Evolutionary conservation across 2,329 filamentous ascomycete species (phyloP).

Genomic region (Hysterium pulicare): DNA sequence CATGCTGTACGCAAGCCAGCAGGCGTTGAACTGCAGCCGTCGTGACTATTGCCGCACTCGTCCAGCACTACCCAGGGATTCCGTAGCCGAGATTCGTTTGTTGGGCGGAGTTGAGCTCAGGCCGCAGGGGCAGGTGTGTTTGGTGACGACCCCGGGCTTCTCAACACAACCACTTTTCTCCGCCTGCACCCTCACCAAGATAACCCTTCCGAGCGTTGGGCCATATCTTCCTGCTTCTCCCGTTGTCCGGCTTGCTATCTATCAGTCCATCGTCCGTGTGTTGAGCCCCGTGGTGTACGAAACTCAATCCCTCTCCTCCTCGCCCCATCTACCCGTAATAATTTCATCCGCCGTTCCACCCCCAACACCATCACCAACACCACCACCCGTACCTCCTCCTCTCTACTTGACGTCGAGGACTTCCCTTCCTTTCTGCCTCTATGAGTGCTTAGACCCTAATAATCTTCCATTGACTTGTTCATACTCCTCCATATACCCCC

Average conservation of each 20-base stretch:
- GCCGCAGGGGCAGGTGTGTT: no score
- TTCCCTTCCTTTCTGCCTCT: background rate
- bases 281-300: background rate
- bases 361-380: background rate
- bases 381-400: background rate
- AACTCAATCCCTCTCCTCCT: constrained; percentile 1
- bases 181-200: background rate
- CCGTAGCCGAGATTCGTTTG: no score
- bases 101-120: no score
- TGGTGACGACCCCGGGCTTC: no score
- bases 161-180: background rate
- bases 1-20: background rate
- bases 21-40: background rate
- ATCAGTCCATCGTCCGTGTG: background rate
- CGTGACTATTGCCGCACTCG: background rate
- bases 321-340: background rate
- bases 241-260: background rate
- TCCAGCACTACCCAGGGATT: no score
- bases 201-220: no score
- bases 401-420: background rate
- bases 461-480: constrained; percentile 5
- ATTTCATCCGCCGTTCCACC: background rate
- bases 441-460: background rate
- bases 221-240: background rate
- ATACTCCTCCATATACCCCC: constrained; percentile 3